Conservation (phyloP, 192 early-diverging fungal species). For the Gigaspora rosea region DNA sequence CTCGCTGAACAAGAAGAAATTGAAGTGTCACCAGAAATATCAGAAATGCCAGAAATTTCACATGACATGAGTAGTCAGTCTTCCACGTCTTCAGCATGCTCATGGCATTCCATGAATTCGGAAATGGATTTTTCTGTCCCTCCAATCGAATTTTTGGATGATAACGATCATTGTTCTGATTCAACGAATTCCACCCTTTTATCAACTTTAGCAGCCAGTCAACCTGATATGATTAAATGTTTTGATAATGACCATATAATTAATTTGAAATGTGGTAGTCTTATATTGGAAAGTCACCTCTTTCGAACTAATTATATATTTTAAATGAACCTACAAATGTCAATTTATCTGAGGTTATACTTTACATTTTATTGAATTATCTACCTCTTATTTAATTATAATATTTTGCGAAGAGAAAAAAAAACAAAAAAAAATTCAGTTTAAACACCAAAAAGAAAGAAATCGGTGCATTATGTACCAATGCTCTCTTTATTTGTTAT, state of each 20-base stretch:
- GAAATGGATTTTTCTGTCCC: constrained; percentile 10
- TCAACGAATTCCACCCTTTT: not conserved
- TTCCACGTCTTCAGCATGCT: constrained; percentile 21
- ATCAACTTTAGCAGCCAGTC: constrained; percentile 21
- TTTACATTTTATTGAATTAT: too few relatives aligned
- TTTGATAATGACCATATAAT: not conserved
- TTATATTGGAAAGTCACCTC: not conserved
- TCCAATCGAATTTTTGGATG: constrained; percentile 8
- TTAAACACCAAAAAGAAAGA: too few relatives aligned
- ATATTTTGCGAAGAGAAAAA: too few relatives aligned
- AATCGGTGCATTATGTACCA: too few relatives aligned
- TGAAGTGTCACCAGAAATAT: not conserved
- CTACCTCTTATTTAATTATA: too few relatives aligned
- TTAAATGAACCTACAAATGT: not conserved
- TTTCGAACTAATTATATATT: not conserved
- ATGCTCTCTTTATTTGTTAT: too few relatives aligned
- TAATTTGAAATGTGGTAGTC: not conserved
- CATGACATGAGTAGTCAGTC: not conserved
- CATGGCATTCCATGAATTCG: constrained; percentile 24
- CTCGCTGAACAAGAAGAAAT: not conserved
- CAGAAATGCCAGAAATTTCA: not conserved
- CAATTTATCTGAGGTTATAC: too few relatives aligned
- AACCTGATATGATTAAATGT: constrained; percentile 9
- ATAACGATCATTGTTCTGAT: constrained; percentile 4
- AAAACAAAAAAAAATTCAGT: too few relatives aligned